Conservation (phyloP, 805 yeast species). For the Suhomyces xylopsoci region DNA sequence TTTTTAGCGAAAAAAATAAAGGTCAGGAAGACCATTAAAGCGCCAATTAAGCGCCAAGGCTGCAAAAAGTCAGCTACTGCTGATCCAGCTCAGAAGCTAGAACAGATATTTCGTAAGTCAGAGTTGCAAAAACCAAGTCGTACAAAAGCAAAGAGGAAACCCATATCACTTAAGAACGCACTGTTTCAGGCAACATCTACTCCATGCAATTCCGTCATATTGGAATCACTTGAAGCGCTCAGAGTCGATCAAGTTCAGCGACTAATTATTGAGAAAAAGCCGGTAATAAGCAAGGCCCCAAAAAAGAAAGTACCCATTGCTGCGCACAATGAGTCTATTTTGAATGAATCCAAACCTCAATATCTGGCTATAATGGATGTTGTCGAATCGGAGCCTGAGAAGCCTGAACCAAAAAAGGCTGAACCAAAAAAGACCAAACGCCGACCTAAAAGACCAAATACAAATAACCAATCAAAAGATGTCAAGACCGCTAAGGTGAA, state of each 20-base stretch:
- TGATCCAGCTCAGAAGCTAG: background rate
- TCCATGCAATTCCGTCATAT: slow-evolving; percentile 6
- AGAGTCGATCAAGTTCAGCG: slow-evolving; percentile 7
- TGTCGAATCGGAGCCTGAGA: background rate
- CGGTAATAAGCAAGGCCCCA: background rate
- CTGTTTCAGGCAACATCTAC: slow-evolving; percentile 15
- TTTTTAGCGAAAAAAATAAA: background rate
- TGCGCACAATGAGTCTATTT: background rate
- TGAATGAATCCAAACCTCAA: background rate
- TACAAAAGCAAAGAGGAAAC: background rate
- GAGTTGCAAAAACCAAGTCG: background rate
- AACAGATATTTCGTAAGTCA: background rate
- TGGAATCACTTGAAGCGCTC: slow-evolving; percentile 1
- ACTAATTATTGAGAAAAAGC: slow-evolving; percentile 1
- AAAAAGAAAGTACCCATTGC: background rate
- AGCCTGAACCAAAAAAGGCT: background rate
- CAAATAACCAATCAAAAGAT: background rate
- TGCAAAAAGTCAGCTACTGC: background rate
- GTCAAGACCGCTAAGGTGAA: background rate
- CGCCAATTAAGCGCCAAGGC: background rate
- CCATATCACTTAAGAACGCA: background rate
- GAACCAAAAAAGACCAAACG: background rate
- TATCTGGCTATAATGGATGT: background rate
- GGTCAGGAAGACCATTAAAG: background rate
- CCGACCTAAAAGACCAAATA: background rate